These are phyloP conservation scores for Leccinum arenicola DNA, from an alignment of 768 basidiomycete genomes.

Conservation along the genomic window DNA sequence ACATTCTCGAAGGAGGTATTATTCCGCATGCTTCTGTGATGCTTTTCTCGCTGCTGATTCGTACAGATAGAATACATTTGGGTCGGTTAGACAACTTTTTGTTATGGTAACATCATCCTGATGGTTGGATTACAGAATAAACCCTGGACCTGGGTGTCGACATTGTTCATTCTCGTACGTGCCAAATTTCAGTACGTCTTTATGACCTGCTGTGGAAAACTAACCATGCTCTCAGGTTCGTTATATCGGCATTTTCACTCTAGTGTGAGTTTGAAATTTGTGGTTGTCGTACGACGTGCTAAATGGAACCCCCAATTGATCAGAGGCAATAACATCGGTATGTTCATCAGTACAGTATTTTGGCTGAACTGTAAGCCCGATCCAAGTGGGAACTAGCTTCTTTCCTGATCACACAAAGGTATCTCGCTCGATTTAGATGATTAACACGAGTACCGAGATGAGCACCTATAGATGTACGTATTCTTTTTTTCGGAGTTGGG, in stretches of 20 bases:
- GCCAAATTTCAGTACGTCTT: neutral
- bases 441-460: neutral
- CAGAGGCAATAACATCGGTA: neutral
- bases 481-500: neutral
- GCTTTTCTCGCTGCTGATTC: neutral
- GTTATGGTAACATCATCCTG: neutral
- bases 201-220: neutral
- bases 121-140: neutral
- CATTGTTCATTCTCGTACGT: slow-evolving; percentile 9
- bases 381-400: slow-evolving; percentile 6
- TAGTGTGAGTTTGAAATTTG: neutral
- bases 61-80: slow-evolving; percentile 11
- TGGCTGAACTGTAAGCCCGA: neutral
- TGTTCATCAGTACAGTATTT: neutral
- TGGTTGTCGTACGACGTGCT: neutral
- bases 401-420: neutral
- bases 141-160: slow-evolving; percentile 10
- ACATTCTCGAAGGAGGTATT: slow-evolving; percentile 10
- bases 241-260: neutral
- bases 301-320: neutral
- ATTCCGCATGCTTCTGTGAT: neutral
- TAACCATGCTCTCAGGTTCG: slow-evolving; percentile 7
- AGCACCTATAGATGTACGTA: neutral
- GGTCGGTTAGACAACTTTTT: neutral
- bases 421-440: neutral